phyloP scores from a whole-genome alignment of 768 basidiomycete species.

The Jaapia argillacea region DNA sequence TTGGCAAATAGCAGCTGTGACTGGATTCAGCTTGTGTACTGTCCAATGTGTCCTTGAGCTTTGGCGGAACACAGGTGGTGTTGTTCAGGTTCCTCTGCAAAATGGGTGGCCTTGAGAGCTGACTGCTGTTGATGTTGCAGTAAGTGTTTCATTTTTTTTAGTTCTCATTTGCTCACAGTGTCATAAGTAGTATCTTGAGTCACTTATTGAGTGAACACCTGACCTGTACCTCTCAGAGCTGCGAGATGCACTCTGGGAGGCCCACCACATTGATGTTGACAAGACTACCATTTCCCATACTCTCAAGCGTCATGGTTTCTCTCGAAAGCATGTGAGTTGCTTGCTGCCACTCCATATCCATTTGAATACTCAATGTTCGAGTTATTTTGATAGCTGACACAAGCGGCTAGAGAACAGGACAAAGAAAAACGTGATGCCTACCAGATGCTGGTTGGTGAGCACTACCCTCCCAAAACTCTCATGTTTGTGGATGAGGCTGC shows the following conservation, averaged over 20 bases:
- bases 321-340: slow-evolving; percentile 1
- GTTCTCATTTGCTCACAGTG: neutral
- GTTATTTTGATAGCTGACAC: neutral
- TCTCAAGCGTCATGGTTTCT: neutral
- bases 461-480: slow-evolving; percentile 6
- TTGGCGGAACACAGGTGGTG: neutral
- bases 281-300: neutral
- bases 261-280: neutral
- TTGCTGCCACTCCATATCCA: neutral
- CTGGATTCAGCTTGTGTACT: neutral
- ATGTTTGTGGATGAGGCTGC: slow-evolving; percentile 22
- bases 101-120: neutral
- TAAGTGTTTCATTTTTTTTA: neutral
- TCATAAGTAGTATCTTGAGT: slow-evolving; percentile 1
- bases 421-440: neutral
- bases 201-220: slow-evolving; percentile 1
- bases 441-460: neutral
- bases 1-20: neutral
- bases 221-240: slow-evolving; percentile 1
- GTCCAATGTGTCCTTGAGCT: neutral
- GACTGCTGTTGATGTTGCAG: neutral
- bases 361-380: neutral
- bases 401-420: neutral
- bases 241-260: neutral
- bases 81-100: neutral